Evolutionary conservation across 768 basidiomycete species (phyloP).

Genomic region (Trametes cubensis): DNA sequence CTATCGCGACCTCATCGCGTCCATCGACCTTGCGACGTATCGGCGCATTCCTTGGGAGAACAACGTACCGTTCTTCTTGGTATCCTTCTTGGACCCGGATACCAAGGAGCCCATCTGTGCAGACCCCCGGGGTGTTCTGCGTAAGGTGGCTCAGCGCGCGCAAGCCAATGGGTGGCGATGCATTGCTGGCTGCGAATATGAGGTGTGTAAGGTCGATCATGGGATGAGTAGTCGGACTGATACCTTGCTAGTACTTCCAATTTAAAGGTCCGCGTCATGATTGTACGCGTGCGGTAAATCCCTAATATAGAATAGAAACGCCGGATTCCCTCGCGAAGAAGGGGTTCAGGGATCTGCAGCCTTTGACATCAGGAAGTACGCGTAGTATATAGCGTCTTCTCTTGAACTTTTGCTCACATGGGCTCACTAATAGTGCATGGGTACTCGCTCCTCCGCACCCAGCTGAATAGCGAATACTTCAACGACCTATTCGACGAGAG

Average conservation of each 20-base stretch:
- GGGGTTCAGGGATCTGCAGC: conserved; percentile 69
- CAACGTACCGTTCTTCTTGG: conserved; percentile 89
- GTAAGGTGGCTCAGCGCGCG: conserved; percentile 55
- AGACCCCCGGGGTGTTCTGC: conserved; percentile 85
- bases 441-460: conserved; percentile 89
- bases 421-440: conserved; percentile 78
- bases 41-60: conserved; percentile 92
- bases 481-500: conserved; percentile 82
- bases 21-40: conserved; percentile 84
- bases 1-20: conserved; percentile 85
- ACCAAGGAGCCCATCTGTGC: conserved; percentile 75
- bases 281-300: not conserved
- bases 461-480: conserved; percentile 89
- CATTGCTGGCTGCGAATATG: conserved; percentile 90
- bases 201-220: conserved; percentile 53
- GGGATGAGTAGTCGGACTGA: not conserved
- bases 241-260: conserved; percentile 71
- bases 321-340: conserved; percentile 76
- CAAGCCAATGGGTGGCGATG: conserved; percentile 57
- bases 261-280: conserved; percentile 65
- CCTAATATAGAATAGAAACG: conserved; percentile 59
- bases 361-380: conserved; percentile 93
- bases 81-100: conserved; percentile 88
- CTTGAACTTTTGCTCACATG: not conserved
- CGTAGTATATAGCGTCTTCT: conserved; percentile 12